Conservation (phyloP, 1,284 basidiomycete species). For the Leccinum subrobustum region DNA sequence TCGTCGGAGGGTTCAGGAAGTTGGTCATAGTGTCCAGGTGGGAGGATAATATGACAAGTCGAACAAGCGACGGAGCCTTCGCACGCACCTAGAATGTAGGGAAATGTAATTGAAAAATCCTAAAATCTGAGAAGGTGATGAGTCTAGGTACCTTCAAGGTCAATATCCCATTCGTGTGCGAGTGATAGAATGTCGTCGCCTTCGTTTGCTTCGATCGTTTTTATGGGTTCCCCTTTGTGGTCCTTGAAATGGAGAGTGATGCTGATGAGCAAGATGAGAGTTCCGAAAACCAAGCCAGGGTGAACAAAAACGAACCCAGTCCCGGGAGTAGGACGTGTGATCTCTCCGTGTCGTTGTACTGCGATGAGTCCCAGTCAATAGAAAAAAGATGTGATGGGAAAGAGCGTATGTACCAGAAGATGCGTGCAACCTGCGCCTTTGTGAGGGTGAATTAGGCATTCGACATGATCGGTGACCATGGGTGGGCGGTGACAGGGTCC, state of each 20-base stretch:
- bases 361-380: background rate
- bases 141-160: conserved; percentile 80
- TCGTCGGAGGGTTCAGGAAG: conserved; percentile 94
- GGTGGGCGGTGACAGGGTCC: background rate
- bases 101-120: background rate
- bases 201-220: conserved; percentile 90
- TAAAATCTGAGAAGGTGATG: background rate
- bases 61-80: conserved; percentile 97
- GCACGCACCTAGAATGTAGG: conserved; percentile 71
- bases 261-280: conserved; percentile 40
- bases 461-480: background rate
- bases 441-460: background rate
- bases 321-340: conserved; percentile 50
- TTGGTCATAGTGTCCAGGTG: conserved; percentile 79
- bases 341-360: conserved; percentile 40
- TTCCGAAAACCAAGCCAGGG: background rate
- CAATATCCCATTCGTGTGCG: conserved; percentile 95
- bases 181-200: conserved; percentile 91
- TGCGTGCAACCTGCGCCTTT: conserved; percentile 17
- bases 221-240: conserved; percentile 79
- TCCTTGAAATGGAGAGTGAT: conserved; percentile 91
- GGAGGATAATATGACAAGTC: conserved; percentile 94
- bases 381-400: background rate
- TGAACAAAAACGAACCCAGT: conserved; percentile 55
- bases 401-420: conserved; percentile 16